Evolutionary conservation across 768 basidiomycete genomes (phyloP), one percentile per base, ranked within the genome.

Genomic region (Boletellus ananas): DNA sequence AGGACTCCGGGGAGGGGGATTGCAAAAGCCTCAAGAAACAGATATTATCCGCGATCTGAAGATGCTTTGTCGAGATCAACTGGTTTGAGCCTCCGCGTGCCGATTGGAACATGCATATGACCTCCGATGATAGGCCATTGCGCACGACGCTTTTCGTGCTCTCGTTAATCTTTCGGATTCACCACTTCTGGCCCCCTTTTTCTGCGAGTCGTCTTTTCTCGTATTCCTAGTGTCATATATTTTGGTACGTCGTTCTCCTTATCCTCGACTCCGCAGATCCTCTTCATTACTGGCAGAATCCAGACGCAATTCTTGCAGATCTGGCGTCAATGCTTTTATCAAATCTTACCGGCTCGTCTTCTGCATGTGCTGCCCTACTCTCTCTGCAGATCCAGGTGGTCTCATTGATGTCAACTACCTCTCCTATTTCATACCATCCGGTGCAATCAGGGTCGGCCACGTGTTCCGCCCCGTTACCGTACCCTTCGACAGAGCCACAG

Each of bases 311-410:
- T 50, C 85, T 97, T 23, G 92, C 93, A 31, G 94, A 97, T 73
- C 81, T 98, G 17, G 92, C 94, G 3, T 80, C 91, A n/a, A 98
- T 98, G 95, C 76, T 97, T 1, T 78, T 98, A 10, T 95, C 94
- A n/a, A 98, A 98, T 71, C 72, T 96, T 31, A 89, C 92, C 9
- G 79, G 87, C 5, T 84, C 89, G 38, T 75, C 87, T 2, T 69
- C 78, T 0, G 79, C 87, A 46, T 86, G 89, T 56, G 72, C 78
- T 10, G 66, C 76, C 8, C 66, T 98, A 9, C 70, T 92, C 6
- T 73, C 74, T 1, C 71, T 94, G 38, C 80, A 80, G 51, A 77
- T 96, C 41, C 70, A 82, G 3, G 72, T 94, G 39, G 74, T 89
- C 16, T 67, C 72, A 9, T 75, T 77, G 47, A 52, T 71, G 7